Base-by-base conservation (phyloP, 1,284 basidiomycete species). In the Papiliotrema fonsecae region DNA sequence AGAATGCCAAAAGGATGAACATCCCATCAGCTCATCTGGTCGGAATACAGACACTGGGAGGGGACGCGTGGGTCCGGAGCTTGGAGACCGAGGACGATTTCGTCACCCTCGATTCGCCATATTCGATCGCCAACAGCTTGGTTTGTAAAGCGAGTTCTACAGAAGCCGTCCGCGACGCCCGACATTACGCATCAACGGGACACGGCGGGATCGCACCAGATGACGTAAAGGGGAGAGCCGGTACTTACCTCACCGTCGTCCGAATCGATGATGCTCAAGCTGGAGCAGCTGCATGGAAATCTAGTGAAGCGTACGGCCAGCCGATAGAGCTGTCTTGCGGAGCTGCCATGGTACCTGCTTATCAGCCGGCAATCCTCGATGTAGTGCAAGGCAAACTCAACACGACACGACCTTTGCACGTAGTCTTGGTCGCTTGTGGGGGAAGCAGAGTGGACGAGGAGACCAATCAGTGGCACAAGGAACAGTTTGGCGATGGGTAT, bases 281-380 rank as follows among this genome's bases (percentile, higher is more conserved):
- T 26, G 45, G 45, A n/a, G 35, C 45, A 21, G 37, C 35, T 16
- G 45, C 45, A 9, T 47, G 45, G 45, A 35, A 39, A 22, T 22
- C 45, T 4, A 47, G 36, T 3, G 45, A 47, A 10, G 35, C 27
- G 2, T 37, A 39, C 19, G 19, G 26, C 13, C 45, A 40, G 14
- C 35, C 19, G 18, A 47, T 47, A 21, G 45, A 47, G 45, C 45
- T 47, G 16, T 39, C 35, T 5, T 38, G 35, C 21, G 45, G 45
- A 24, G 45, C 34, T 21, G 45, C 45, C 26, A n/a, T 47, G 9
- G 37, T 31, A 7, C 45, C 45, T 7, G 36, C 36, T 10, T 39
- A 39, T 19, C 18, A 38, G 7, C 45, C 36, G 36, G 10, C 21
- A 19, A 28, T 47, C 10, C 36, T 47, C 9, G 35, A 47, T 7